Conservation (phyloP, 2,329 filamentous ascomycete species). For the Hymenoscyphus infarciens region DNA sequence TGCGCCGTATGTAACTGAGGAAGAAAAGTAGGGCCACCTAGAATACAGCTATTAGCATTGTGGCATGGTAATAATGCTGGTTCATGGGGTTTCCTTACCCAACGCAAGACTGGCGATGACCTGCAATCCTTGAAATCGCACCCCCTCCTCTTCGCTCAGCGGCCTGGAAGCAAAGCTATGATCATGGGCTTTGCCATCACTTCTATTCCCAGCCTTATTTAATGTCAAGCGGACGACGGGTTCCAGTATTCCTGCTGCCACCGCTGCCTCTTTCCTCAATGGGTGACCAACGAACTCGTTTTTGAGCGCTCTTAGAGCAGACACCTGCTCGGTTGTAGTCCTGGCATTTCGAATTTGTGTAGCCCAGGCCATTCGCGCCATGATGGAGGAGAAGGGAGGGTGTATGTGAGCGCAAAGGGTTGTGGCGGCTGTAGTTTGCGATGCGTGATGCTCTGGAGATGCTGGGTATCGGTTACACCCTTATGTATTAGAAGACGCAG, state of each 20-base stretch:
- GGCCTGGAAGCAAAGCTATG: conserved; percentile 37
- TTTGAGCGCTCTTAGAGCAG: conserved; percentile 70
- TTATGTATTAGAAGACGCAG: not conserved
- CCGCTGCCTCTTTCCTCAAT: conserved; percentile 77
- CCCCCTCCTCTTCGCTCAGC: conserved; percentile 62
- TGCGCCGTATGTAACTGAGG: conserved; percentile 66
- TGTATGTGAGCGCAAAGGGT: not conserved
- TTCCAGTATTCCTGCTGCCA: conserved; percentile 65
- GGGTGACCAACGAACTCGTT: conserved; percentile 87
- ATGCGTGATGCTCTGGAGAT: not conserved
- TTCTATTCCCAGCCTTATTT: conserved; percentile 38
- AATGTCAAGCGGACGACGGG: conserved; percentile 53
- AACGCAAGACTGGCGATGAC: conserved; percentile 82
- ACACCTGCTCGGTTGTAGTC: conserved; percentile 49
- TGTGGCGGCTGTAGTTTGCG: not conserved
- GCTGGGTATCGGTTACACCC: not conserved
- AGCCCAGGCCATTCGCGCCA: conserved; percentile 47
- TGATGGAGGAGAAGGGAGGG: conserved; percentile 10
- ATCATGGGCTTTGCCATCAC: conserved; percentile 47
- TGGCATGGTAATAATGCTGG: not conserved
- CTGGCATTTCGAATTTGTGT: conserved; percentile 54
- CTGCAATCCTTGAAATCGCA: conserved; percentile 74
- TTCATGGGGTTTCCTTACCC: conserved; percentile 50
- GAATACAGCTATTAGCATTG: conserved; percentile 13
- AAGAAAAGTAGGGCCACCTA: conserved; percentile 78